Evolutionary conservation across 2,329 filamentous ascomycete species (phyloP).

Genomic region (Didymella segeticola): DNA sequence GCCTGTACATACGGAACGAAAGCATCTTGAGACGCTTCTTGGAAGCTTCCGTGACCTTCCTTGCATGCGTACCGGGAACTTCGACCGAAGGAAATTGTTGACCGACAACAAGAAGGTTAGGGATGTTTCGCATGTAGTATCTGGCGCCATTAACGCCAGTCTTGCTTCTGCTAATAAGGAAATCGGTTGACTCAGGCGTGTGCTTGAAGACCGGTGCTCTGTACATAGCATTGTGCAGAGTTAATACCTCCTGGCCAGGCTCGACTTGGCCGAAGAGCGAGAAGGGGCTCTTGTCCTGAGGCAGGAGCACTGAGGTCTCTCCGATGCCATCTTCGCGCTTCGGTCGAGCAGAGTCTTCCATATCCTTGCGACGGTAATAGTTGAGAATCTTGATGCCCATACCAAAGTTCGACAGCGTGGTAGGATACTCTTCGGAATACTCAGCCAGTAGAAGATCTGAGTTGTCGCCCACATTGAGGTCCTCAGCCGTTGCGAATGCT

Average conservation of each 20-base stretch:
- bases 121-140: conserved; percentile 87
- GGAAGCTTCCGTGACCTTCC: conserved; percentile 94
- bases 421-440: conserved; percentile 93
- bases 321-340: conserved; percentile 76
- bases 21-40: conserved; percentile 98
- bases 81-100: conserved; percentile 93
- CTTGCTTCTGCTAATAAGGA: conserved; percentile 81
- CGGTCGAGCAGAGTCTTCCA: conserved; percentile 75
- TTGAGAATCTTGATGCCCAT: conserved; percentile 98
- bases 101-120: conserved; percentile 88
- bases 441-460: conserved; percentile 87
- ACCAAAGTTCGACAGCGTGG: conserved; percentile 91
- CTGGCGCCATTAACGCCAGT: conserved; percentile 78
- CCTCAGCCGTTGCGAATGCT: conserved; percentile 79
- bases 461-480: conserved; percentile 87
- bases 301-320: conserved; percentile 84
- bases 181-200: conserved; percentile 77
- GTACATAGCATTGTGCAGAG: conserved; percentile 94
- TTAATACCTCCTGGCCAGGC: conserved; percentile 86
- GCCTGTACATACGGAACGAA: conserved; percentile 84
- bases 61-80: conserved; percentile 89
- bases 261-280: conserved; percentile 93
- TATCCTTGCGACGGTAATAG: conserved; percentile 87
- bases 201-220: conserved; percentile 94
- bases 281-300: conserved; percentile 95